Evolutionary conservation across 345 rosid species (phyloP), one percentile per base, ranked within the genome.

Genomic region (Zanthoxylum bungeanum): DNA sequence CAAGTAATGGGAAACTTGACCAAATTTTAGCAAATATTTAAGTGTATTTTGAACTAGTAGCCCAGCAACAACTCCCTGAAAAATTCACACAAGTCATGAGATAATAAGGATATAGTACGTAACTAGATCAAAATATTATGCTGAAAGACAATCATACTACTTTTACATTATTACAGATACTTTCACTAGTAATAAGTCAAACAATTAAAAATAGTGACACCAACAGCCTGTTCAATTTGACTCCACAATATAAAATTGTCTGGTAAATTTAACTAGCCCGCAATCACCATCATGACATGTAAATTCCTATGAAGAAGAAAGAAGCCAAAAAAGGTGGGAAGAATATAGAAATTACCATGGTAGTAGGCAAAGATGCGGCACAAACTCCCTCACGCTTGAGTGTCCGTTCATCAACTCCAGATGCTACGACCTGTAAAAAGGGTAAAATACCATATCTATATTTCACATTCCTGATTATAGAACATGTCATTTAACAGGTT

Each of bases 301-400:
- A 40, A n/a, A 30, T n/a, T 40, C 52, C 64, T 47, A 6, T 1
- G 7, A 21, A 33, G 46, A 24, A 77, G 64, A 64, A 37, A 69
- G 9, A 2, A 11, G 40, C 46, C 1, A 22, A 44, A 68, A 51
- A 14, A 40, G 49, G 55, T 3, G n/a, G 55, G 25, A 34, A 50
- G 24, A 36, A 64, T 70, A 30, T 27, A 39, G 47, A 69, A 31
- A 19, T 76, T 78, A 92, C 98, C 97, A 92, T 94, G 33, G 97
- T 94, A 69, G 96, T 89, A 30, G 97, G 98, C 71, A 92, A 76
- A 76, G 98, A 94, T 76, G 98, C 98, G 12, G 98, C 98, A 79
- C 98, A 92, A 70, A 94, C 97, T 22, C 98, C 98, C 77, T 94
- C 97, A 58, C 98, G 88, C 77, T 92, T 92, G 52, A 94, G 93